Evolutionary conservation across 345 rosid genomes (phyloP), one percentile per base, ranked within the genome.

Genomic region (Trapa bicornis): DNA sequence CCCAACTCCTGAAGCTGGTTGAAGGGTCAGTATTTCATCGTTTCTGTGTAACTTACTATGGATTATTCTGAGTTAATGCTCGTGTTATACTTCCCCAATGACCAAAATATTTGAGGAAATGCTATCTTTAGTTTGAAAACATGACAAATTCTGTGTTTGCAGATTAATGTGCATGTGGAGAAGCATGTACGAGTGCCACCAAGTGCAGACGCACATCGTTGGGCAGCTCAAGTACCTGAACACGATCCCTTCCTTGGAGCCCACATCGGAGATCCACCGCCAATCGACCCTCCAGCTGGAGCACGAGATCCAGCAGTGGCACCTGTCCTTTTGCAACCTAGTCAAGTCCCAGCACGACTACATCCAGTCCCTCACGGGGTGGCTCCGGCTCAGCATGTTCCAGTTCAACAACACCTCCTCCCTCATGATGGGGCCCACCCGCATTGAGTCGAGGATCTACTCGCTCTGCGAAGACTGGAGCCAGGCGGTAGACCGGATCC

Each of bases 141-240:
- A 22, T 22, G 29, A 22, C 29, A 33, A 47, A 12, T 47, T 39
- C 57, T 47, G 61, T 47, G 35, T 70, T 66, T 79, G 71, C 72
- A 93, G 98, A 64, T 72, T 82, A 75, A 94, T 88, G 96, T 80
- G 89, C 77, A 94, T 94, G 99, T 94, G 99, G 99, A 94, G 95
- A 81, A 82, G 92, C 84, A 94, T 87, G 99, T 94, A 94, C 35
- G 97, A 94, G 82, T 85, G 89, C 70, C 99, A 94, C 73, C 99
- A 94, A 73, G 99, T 90, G 75, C 99, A 94, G 70, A 90, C 85
- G 0, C 98, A 88, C 82, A 94, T 94, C 35, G 99, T 88, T 72
- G 95, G 89, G 78, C 99, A 94, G 83, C 96, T 94, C 67, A 88
- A 87, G 76, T 90, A 88, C 77, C 82, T 89, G 62, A 92, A 88